Evolutionary conservation across 148 eudicot species (phyloP).

Genomic region (Silene conica): DNA sequence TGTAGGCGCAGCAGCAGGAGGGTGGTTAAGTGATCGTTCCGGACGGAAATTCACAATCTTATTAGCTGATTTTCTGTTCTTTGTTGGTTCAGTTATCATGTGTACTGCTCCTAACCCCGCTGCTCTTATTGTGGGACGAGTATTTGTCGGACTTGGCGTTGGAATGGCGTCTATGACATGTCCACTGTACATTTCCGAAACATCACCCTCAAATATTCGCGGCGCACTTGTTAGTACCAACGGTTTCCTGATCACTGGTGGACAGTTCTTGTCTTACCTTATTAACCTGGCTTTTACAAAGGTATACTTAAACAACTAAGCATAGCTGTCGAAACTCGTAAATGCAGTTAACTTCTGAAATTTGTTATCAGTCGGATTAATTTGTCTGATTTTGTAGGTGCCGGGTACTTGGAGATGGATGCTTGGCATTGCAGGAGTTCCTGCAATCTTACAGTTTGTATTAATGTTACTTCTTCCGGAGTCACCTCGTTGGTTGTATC

Average conservation of each 20-base stretch:
- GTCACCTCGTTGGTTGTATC: slow-evolving; percentile 82
- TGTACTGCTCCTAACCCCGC: slow-evolving; percentile 55
- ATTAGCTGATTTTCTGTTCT: slow-evolving; percentile 54
- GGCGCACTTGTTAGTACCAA: slow-evolving; percentile 74
- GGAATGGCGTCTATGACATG: slow-evolving; percentile 76
- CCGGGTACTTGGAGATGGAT: slow-evolving; percentile 79
- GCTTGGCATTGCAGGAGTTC: slow-evolving; percentile 75
- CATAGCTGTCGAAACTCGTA: background rate
- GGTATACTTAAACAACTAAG: slow-evolving; percentile 20
- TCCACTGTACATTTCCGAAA: slow-evolving; percentile 64
- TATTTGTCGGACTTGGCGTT: slow-evolving; percentile 68
- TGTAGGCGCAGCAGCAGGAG: slow-evolving; percentile 61
- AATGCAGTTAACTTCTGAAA: background rate
- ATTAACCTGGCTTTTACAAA: slow-evolving; percentile 67
- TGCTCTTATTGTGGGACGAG: slow-evolving; percentile 51
- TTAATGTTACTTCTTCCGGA: slow-evolving; percentile 64
- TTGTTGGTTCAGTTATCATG: slow-evolving; percentile 55
- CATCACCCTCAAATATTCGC: slow-evolving; percentile 57
- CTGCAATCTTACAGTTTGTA: slow-evolving; percentile 56
- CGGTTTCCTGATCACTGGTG: slow-evolving; percentile 69
- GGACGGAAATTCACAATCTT: slow-evolving; percentile 50
- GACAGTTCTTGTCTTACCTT: slow-evolving; percentile 65
- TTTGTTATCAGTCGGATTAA: background rate
- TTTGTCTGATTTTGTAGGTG: slow-evolving; percentile 26
- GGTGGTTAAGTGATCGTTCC: slow-evolving; percentile 61